These are phyloP conservation scores for Conoideocrella luteorostrata DNA, from an alignment of 2,329 filamentous ascomycete species.

Conservation along the genomic window DNA sequence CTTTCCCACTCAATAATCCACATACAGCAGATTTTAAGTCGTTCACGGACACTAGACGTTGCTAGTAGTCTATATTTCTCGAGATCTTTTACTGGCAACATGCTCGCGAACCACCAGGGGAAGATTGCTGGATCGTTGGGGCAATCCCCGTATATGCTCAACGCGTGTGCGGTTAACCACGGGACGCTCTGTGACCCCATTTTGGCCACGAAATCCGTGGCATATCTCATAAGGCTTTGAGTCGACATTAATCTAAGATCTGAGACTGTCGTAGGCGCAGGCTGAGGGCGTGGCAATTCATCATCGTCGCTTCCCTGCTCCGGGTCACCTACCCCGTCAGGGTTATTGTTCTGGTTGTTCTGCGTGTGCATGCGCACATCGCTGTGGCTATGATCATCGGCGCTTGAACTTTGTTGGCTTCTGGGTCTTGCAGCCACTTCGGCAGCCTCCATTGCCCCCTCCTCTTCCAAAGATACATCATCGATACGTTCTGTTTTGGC, in stretches of 20 bases:
- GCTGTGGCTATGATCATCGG: neutral
- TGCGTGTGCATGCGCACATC: neutral
- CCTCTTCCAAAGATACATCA: conserved; percentile 74
- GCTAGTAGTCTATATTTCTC: conserved; percentile 74
- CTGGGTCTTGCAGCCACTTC: conserved; percentile 36
- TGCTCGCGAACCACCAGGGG: conserved; percentile 85
- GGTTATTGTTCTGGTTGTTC: neutral
- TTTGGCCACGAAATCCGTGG: conserved; percentile 59
- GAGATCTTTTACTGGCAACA: conserved; percentile 68
- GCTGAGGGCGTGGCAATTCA: neutral
- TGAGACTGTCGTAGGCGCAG: neutral
- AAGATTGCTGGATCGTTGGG: conserved; percentile 71
- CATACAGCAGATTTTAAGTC: conserved; percentile 72
- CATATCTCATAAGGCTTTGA: conserved; percentile 58
- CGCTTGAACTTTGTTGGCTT: neutral
- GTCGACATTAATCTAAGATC: conserved; percentile 54
- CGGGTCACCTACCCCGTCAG: neutral
- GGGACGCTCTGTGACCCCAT: conserved; percentile 63
- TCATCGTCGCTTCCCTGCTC: neutral
- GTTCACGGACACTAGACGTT: conserved; percentile 69
- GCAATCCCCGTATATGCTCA: conserved; percentile 69
- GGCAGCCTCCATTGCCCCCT: conserved; percentile 66
- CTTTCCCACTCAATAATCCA: conserved; percentile 73
- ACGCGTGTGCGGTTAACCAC: conserved; percentile 68
- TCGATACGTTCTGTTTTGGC: conserved; percentile 72